phyloP scores from a whole-genome alignment of 495 filamentous ascomycete species.

The Talaromyces wortmannii region DNA sequence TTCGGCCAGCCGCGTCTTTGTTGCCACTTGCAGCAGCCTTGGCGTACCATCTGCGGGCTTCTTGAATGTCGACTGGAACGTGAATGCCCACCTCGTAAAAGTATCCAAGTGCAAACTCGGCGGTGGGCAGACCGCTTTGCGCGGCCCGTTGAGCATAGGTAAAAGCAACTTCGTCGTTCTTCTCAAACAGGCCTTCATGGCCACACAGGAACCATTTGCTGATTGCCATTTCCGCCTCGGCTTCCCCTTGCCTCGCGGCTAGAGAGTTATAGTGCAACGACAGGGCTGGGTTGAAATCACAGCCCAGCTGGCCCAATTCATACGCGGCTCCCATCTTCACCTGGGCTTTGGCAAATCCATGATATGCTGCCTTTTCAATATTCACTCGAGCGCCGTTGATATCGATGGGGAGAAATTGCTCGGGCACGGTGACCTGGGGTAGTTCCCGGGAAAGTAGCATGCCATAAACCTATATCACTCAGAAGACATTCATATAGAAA shows the following conservation, averaged over 20 bases:
- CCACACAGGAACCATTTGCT: conserved; percentile 99
- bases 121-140: conserved; percentile 70
- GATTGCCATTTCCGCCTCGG: conserved; percentile 92
- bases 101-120: conserved; percentile 95
- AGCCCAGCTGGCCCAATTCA: conserved; percentile 86
- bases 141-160: conserved; percentile 86
- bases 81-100: conserved; percentile 95
- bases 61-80: conserved; percentile 69
- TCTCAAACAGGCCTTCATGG: conserved; percentile 82
- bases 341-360: conserved; percentile 95
- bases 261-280: conserved; percentile 95
- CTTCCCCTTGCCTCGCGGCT: conserved; percentile 79
- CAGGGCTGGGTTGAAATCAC: conserved; percentile 87
- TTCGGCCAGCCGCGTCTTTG: conserved; percentile 72
- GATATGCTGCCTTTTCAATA: conserved; percentile 94
- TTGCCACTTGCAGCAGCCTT: conserved; percentile 88
- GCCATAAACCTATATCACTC: conserved; percentile 62
- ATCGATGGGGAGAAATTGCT: conserved; percentile 65
- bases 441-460: conserved; percentile 91
- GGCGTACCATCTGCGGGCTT: conserved; percentile 85
- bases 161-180: conserved; percentile 91
- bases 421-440: conserved; percentile 78
- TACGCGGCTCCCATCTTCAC: conserved; percentile 96
- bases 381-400: conserved; percentile 70
- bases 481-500: not conserved